Evolutionary conservation across 192 early-diverging fungal species (phyloP).

Genomic region (Lobosporangium transversale): DNA sequence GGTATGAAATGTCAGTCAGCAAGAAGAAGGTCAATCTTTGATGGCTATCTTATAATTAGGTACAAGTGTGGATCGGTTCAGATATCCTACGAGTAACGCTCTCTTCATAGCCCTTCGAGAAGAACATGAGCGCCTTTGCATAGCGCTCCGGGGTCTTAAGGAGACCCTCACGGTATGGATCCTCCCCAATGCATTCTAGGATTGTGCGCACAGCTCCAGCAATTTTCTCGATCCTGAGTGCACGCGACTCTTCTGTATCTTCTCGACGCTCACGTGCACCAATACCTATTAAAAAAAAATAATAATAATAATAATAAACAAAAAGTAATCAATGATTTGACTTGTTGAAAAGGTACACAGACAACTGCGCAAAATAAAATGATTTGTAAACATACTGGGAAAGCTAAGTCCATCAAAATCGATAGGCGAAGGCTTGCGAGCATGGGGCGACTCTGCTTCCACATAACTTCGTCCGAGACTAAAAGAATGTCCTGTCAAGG

Average conservation of each 20-base stretch:
- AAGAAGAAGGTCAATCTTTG: neutral
- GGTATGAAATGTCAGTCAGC: too few relatives aligned
- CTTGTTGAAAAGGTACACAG: neutral
- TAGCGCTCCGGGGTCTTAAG: slow-evolving; percentile 96
- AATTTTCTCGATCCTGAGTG: slow-evolving; percentile 78
- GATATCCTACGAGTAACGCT: slow-evolving; percentile 70
- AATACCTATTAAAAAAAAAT: slow-evolving; percentile 62
- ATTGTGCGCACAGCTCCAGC: slow-evolving; percentile 88
- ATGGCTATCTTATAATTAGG: neutral
- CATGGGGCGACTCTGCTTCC: slow-evolving; percentile 32
- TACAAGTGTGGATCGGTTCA: neutral
- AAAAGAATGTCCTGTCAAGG: slow-evolving; percentile 34
- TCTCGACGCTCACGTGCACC: slow-evolving; percentile 84
- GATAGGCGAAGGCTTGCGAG: slow-evolving; percentile 56
- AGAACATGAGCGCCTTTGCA: slow-evolving; percentile 97
- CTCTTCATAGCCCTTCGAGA: slow-evolving; percentile 97
- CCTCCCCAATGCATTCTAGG: slow-evolving; percentile 95
- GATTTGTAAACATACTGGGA: slow-evolving; percentile 71
- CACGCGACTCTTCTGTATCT: slow-evolving; percentile 81
- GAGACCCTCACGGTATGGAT: slow-evolving; percentile 92
- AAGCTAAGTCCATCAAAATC: slow-evolving; percentile 82
- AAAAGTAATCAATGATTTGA: neutral
- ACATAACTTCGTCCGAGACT: slow-evolving; percentile 29
- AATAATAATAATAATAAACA: neutral
- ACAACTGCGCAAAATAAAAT: neutral